These are phyloP conservation scores for Penicillium sp. DNA, from an alignment of 2,329 filamentous ascomycete genomes.

Conservation along the genomic window DNA sequence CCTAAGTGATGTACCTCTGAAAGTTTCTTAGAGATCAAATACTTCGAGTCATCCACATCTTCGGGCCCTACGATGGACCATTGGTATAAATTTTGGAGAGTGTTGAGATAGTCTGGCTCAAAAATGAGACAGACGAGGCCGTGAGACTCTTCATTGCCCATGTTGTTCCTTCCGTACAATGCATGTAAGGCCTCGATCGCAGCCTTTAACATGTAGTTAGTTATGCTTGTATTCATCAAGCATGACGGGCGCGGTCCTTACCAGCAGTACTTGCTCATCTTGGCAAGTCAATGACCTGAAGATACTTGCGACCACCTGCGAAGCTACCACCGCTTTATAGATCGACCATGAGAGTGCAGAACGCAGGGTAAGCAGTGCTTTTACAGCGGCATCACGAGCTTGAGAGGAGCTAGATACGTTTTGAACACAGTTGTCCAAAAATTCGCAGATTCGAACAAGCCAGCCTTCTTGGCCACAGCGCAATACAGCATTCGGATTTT, in stretches of 20 bases:
- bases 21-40: slow-evolving; percentile 86
- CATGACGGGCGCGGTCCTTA: slow-evolving; percentile 37
- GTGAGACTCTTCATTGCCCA: slow-evolving; percentile 71
- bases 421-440: slow-evolving; percentile 67
- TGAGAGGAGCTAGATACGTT: slow-evolving; percentile 61
- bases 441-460: slow-evolving; percentile 68
- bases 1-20: slow-evolving; percentile 61
- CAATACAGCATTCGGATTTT: slow-evolving; percentile 62
- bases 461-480: slow-evolving; percentile 79
- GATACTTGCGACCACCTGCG: slow-evolving; percentile 63
- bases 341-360: slow-evolving; percentile 84
- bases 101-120: slow-evolving; percentile 60
- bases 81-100: slow-evolving; percentile 68
- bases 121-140: slow-evolving; percentile 76
- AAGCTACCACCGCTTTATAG: slow-evolving; percentile 68
- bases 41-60: slow-evolving; percentile 85
- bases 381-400: slow-evolving; percentile 64
- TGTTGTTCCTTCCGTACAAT: slow-evolving; percentile 67
- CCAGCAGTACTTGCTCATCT: slow-evolving; percentile 68
- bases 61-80: slow-evolving; percentile 75
- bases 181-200: slow-evolving; percentile 78
- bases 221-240: slow-evolving; percentile 14
- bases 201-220: slow-evolving; percentile 47
- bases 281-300: slow-evolving; percentile 65
- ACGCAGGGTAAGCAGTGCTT: slow-evolving; percentile 68